Percentiles rank a stretch among this genome's conserved stretches.
Evolutionary conservation across 495 filamentous ascomycete species (phyloP).

Genomic region (Penicillium lividum): DNA sequence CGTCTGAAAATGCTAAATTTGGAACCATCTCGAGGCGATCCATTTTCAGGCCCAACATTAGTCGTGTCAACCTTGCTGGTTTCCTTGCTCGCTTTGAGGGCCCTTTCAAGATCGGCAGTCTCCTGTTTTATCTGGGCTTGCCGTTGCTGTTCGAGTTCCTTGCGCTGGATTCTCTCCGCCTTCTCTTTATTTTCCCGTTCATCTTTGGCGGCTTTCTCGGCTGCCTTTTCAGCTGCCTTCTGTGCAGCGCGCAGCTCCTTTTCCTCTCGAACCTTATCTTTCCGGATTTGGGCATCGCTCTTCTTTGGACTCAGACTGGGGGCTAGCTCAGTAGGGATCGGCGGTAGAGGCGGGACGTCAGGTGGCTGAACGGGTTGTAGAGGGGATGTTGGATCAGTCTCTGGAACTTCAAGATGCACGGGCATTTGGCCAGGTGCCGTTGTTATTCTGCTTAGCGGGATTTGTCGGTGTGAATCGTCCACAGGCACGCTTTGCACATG

Average conservation of each 20-base stretch:
- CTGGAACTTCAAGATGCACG: slow-evolving; percentile 35
- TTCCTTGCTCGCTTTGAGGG: slow-evolving; percentile 62
- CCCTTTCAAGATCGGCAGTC: slow-evolving; percentile 59
- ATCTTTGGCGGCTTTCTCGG: slow-evolving; percentile 10
- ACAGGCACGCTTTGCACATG: slow-evolving; percentile 48
- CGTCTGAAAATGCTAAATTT: slow-evolving; percentile 57
- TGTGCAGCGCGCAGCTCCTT: slow-evolving; percentile 67
- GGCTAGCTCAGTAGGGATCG: slow-evolving; percentile 37
- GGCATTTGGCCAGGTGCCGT: slow-evolving; percentile 56
- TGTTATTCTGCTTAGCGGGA: slow-evolving; percentile 57
- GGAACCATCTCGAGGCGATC: slow-evolving; percentile 38
- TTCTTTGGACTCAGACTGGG: slow-evolving; percentile 41
- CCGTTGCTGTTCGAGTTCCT: slow-evolving; percentile 57
- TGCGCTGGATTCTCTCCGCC: slow-evolving; percentile 62
- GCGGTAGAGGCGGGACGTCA: slow-evolving; percentile 35
- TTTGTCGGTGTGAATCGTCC: slow-evolving; percentile 52
- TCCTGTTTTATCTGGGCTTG: slow-evolving; percentile 52
- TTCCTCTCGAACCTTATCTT: slow-evolving; percentile 55
- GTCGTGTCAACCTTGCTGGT: slow-evolving; percentile 48
- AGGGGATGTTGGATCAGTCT: slow-evolving; percentile 22
- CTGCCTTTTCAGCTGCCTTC: slow-evolving; percentile 58
- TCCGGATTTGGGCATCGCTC: slow-evolving; percentile 47
- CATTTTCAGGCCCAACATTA: slow-evolving; percentile 37
- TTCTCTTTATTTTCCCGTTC: slow-evolving; percentile 51
- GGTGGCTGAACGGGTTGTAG: slow-evolving; percentile 18